Conservation (phyloP, 805 yeast species). For the Brettanomyces custersianus region DNA sequence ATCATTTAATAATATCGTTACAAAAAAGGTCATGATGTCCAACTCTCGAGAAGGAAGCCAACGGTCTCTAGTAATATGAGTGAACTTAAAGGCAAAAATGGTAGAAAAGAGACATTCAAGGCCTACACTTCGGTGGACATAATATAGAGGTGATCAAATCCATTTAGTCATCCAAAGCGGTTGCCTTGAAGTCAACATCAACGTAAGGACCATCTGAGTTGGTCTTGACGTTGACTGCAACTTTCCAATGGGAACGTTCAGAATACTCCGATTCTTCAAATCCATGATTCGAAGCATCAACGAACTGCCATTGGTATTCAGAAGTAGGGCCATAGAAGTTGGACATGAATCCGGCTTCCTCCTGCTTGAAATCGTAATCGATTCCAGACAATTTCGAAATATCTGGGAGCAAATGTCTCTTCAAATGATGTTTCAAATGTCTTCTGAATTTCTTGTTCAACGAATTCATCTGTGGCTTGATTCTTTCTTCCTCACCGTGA, state of each 20-base stretch:
- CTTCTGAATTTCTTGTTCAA: slow-evolving; percentile 64
- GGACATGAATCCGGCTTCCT: slow-evolving; percentile 38
- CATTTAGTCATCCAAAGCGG: slow-evolving; percentile 4
- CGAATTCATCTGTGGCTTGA: slow-evolving; percentile 64
- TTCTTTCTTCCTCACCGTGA: slow-evolving; percentile 61
- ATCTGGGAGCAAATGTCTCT: slow-evolving; percentile 61
- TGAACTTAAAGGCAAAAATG: too few species aligned
- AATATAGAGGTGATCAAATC: too few species aligned
- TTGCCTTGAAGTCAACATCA: slow-evolving; percentile 46
- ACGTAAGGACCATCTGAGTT: slow-evolving; percentile 61
- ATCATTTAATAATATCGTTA: too few species aligned
- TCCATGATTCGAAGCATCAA: slow-evolving; percentile 51
- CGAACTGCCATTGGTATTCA: slow-evolving; percentile 54
- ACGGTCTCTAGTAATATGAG: too few species aligned
- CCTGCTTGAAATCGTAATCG: slow-evolving; percentile 29
- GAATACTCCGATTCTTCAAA: slow-evolving; percentile 36
- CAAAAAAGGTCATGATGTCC: too few species aligned
- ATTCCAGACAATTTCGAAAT: slow-evolving; percentile 56
- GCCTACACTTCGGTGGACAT: too few species aligned
- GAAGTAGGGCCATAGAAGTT: slow-evolving; percentile 33
- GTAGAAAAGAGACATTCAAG: slow-evolving; percentile 4
- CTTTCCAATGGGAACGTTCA: slow-evolving; percentile 51
- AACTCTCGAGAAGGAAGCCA: too few species aligned
- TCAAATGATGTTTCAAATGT: slow-evolving; percentile 66
- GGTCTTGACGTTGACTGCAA: slow-evolving; percentile 55